Conservation (phyloP, 1,284 basidiomycete species). For the Spongiforma sp. region DNA sequence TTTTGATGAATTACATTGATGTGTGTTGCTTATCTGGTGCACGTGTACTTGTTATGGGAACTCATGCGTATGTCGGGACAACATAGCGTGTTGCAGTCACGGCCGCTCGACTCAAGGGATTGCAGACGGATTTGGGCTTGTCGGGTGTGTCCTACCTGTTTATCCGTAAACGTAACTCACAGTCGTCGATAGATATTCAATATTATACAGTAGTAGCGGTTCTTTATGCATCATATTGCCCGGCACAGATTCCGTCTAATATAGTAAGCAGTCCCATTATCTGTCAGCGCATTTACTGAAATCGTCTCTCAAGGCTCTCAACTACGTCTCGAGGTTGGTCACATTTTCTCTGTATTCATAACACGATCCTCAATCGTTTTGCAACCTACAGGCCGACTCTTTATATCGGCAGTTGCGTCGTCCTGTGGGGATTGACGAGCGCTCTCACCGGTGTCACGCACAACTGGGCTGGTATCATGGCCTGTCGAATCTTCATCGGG, state of each 20-base stretch:
- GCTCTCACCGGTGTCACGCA: background rate
- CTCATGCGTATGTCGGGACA: background rate
- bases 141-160: background rate
- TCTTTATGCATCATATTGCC: constrained; percentile 2
- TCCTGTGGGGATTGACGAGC: constrained; percentile 2
- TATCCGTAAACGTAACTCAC: constrained; percentile 30
- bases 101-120: constrained; percentile 2
- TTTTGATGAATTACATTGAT: constrained; percentile 74
- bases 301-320: background rate
- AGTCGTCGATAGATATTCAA: background rate
- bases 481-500: constrained; percentile 1
- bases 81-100: constrained; percentile 48
- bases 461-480: constrained; percentile 5
- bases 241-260: constrained; percentile 2
- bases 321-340: constrained; percentile 2
- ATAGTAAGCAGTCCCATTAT: background rate
- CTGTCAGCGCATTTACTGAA: background rate
- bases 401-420: constrained; percentile 3
- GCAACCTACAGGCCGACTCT: background rate
- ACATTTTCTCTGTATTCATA: background rate
- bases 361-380: background rate
- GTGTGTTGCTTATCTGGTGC: constrained; percentile 41
- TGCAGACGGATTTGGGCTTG: background rate
- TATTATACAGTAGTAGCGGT: constrained; percentile 1
- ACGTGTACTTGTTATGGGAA: background rate